Conservation (phyloP, 352 stramenopile genomes). For the Stephanocyclus meneghinianus region DNA sequence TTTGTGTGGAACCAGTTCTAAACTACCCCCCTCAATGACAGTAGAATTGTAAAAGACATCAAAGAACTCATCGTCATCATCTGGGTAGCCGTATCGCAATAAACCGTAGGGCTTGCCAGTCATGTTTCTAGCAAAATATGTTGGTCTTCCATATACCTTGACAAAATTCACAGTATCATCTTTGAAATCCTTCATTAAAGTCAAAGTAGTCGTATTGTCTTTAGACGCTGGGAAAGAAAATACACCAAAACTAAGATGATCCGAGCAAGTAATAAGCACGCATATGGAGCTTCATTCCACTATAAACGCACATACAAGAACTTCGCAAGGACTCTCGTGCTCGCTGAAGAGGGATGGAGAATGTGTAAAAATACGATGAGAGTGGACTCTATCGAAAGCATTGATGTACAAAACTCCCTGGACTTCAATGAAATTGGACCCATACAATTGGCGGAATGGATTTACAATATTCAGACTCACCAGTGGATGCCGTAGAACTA, state of each 20-base stretch:
- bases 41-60: conserved; percentile 27
- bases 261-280: background rate
- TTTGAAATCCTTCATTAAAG: conserved; percentile 19
- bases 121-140: conserved; percentile 32
- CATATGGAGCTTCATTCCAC: background rate
- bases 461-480: background rate
- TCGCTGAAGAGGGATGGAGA: conserved; percentile 1
- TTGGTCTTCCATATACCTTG: conserved; percentile 35
- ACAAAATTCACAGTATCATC: conserved; percentile 39
- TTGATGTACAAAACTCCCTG: too few species aligned
- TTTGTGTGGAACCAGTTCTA: conserved; percentile 14
- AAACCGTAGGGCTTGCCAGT: conserved; percentile 33
- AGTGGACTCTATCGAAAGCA: too few species aligned
- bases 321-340: conserved; percentile 27
- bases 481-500: background rate
- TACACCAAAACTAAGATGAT: background rate
- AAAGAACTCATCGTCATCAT: conserved; percentile 24
- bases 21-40: background rate
- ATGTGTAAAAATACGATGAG: background rate
- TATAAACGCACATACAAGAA: conserved; percentile 25
- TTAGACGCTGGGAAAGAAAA: background rate
- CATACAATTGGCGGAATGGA: too few species aligned
- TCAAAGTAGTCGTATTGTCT: background rate
- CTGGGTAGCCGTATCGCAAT: conserved; percentile 24
- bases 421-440: too few species aligned